Conservation (phyloP, 106 monocot species). For the Alisma plantagoaquatica region DNA sequence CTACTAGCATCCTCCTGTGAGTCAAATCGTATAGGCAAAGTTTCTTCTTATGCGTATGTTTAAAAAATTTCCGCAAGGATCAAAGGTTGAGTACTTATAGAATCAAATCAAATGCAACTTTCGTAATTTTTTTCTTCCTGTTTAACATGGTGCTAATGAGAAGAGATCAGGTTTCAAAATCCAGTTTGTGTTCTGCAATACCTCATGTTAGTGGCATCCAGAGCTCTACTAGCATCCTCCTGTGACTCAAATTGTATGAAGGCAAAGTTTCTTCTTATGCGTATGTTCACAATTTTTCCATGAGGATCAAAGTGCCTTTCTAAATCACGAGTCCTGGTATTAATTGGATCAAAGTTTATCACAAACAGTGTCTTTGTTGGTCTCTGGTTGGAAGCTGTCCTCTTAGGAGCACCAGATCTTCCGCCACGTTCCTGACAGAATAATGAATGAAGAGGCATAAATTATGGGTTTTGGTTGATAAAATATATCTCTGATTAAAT, state of each 20-base stretch:
- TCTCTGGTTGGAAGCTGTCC: slow-evolving; percentile 45
- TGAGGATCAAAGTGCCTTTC: slow-evolving; percentile 95
- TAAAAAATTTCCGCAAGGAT: slow-evolving; percentile 73
- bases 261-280: slow-evolving; percentile 92
- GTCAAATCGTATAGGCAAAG: slow-evolving; percentile 91
- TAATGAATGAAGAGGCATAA: no score
- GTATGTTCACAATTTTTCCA: slow-evolving; percentile 80
- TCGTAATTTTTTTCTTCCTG: no score
- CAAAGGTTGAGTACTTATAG: no score
- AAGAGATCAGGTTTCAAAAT: no score
- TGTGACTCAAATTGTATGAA: slow-evolving; percentile 82
- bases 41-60: slow-evolving; percentile 93
- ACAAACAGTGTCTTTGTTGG: slow-evolving; percentile 96
- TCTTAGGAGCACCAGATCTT: slow-evolving; percentile 53
- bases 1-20: slow-evolving; percentile 82
- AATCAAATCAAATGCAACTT: no score
- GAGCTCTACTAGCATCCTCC: slow-evolving; percentile 89
- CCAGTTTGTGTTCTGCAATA: no score
- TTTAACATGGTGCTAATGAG: no score
- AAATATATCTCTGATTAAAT: no score
- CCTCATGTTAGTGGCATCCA: slow-evolving; percentile 92
- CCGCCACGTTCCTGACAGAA: slow-evolving; percentile 64
- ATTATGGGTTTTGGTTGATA: no score
- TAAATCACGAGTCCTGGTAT: slow-evolving; percentile 72
- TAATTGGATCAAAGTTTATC: slow-evolving; percentile 89